A percentile compares a stretch with the other conserved stretches of the same genome.
Conservation (phyloP, 2,329 filamentous ascomycete species). For the Neoscytalidium dimidiatum region DNA sequence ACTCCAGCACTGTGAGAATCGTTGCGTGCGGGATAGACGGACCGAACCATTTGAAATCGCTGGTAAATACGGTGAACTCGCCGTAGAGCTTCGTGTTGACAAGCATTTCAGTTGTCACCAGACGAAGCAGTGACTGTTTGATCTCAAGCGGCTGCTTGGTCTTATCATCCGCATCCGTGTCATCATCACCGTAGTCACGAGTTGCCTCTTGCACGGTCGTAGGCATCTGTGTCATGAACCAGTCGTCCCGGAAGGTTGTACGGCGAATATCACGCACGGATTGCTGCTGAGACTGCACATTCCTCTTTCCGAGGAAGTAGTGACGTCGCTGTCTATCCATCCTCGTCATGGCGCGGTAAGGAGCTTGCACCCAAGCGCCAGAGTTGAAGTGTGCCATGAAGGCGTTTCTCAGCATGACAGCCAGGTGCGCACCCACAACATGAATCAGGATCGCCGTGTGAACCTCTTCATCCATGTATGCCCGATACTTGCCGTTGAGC, state of each 20-base stretch:
- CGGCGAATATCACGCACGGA: constrained; percentile 32
- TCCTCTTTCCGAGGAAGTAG: constrained; percentile 43
- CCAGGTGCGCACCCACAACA: constrained; percentile 56
- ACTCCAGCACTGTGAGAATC: constrained; percentile 31
- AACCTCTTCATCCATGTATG: constrained; percentile 62
- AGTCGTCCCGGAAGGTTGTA: constrained; percentile 44
- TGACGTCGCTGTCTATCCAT: constrained; percentile 45
- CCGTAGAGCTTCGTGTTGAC: constrained; percentile 51
- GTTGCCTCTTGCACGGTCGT: constrained; percentile 38
- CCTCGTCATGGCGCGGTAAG: constrained; percentile 34
- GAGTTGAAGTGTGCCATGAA: constrained; percentile 42
- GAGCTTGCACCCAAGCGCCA: constrained; percentile 42
- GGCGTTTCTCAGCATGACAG: constrained; percentile 47
- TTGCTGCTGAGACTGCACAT: not conserved
- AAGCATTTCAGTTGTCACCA: constrained; percentile 58
- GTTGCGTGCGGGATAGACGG: constrained; percentile 31
- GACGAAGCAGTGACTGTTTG: constrained; percentile 60
- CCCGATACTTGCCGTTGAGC: constrained; percentile 59
- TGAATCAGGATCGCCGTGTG: constrained; percentile 58
- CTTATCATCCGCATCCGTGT: constrained; percentile 26
- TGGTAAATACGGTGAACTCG: constrained; percentile 56
- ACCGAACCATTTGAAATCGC: constrained; percentile 51
- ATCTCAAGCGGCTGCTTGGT: constrained; percentile 48
- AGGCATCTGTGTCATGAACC: constrained; percentile 61
- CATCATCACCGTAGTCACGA: constrained; percentile 41